Evolutionary conservation across 1,139 yeast genomes (phyloP).

Genomic region (Komagataea norvegica): DNA sequence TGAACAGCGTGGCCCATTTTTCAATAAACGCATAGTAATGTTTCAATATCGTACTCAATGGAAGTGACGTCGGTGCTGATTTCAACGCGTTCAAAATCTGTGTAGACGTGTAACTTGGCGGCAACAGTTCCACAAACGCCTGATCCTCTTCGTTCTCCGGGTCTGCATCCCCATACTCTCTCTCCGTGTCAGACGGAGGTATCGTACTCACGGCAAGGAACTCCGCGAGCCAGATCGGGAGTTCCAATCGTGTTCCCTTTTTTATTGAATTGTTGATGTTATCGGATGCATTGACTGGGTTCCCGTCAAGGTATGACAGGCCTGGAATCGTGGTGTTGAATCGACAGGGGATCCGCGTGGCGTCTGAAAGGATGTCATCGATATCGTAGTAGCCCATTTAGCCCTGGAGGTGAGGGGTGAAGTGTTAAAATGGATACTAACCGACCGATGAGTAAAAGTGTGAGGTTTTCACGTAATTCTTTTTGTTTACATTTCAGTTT

Average conservation of each 20-base stretch:
- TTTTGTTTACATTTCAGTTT: no score
- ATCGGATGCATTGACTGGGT: conserved; percentile 51
- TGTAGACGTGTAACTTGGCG: conserved; percentile 61
- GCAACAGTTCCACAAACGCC: conserved; percentile 63
- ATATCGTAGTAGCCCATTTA: conserved; percentile 70
- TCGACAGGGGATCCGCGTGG: conserved; percentile 68
- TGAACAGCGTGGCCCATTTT: conserved; percentile 69
- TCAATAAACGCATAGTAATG: conserved; percentile 66
- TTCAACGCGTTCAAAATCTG: conserved; percentile 78
- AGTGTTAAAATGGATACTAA: no score
- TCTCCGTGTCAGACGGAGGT: background rate
- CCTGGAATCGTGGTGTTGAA: conserved; percentile 81
- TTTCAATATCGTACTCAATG: conserved; percentile 61
- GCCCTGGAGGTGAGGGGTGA: no score
- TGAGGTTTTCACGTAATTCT: no score
- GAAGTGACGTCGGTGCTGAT: conserved; percentile 64
- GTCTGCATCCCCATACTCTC: background rate
- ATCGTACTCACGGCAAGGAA: conserved; percentile 50
- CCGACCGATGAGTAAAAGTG: no score
- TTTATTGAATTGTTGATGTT: conserved; percentile 31
- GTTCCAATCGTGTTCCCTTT: conserved; percentile 63
- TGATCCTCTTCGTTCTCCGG: conserved; percentile 15
- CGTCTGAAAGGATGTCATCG: conserved; percentile 82
- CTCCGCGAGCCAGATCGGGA: conserved; percentile 89
- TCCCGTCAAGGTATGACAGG: conserved; percentile 81